These are phyloP conservation scores for Tagetes erecta DNA, from an alignment of 129 eudicot genomes.

Conservation along the genomic window DNA sequence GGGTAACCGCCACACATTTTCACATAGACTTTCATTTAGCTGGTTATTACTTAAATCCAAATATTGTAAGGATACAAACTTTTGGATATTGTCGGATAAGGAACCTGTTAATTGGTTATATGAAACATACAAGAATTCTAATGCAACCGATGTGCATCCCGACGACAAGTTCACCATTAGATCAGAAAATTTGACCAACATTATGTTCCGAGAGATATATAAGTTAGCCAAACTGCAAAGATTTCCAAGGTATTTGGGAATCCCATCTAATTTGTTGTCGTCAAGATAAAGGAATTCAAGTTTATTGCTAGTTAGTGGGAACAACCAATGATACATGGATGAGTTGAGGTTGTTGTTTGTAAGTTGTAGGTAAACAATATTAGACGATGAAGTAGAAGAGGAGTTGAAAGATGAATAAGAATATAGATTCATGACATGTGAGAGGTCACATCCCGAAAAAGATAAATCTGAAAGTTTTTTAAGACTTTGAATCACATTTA, in stretches of 20 bases:
- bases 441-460: slow-evolving; percentile 17
- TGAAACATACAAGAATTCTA: not conserved
- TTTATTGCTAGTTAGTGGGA: slow-evolving; percentile 12
- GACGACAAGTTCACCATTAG: not conserved
- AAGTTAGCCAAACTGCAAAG: slow-evolving; percentile 1
- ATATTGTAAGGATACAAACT: slow-evolving; percentile 13
- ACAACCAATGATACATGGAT: slow-evolving; percentile 26
- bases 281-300: slow-evolving; percentile 5
- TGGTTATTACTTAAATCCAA: not conserved
- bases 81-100: slow-evolving; percentile 14
- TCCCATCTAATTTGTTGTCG: slow-evolving; percentile 17
- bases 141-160: slow-evolving; percentile 14
- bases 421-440: slow-evolving; percentile 16
- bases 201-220: not conserved
- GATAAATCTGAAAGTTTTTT: slow-evolving; percentile 14
- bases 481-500: slow-evolving; percentile 11
- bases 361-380: not conserved
- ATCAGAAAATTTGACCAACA: not conserved
- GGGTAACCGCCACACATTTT: slow-evolving; percentile 28
- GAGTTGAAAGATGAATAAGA: slow-evolving; percentile 15
- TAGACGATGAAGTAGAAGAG: not conserved
- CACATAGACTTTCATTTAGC: slow-evolving; percentile 18
- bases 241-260: slow-evolving; percentile 22
- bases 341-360: slow-evolving; percentile 11
- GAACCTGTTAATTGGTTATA: not conserved